Base-by-base conservation (phyloP, 2,329 filamentous ascomycete species). In the Ascochyta lentis region DNA sequence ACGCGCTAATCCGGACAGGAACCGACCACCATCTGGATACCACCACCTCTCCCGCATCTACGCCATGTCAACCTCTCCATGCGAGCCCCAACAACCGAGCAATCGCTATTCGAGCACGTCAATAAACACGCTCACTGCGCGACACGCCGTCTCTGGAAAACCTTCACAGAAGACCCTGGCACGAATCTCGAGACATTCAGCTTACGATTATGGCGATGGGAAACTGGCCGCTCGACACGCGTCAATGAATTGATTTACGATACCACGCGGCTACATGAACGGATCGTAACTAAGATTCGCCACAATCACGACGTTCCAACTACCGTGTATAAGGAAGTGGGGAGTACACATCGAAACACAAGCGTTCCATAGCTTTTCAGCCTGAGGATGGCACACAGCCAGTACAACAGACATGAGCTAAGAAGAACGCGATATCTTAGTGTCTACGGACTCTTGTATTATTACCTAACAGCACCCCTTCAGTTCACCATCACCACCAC, bases 141-240 rank as follows among this genome's bases (percentile, higher is more conserved):
- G 6, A 50, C 60, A 31, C 33, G 45, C 7, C 43, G 43, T 13
- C 16, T 58, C 2, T 60, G 60, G 60, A 33, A 38, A 3, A 49
- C 12, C 0, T 59, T 53, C 33, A 22, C 16, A 10, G 40, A 39
- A 10, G n/a, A 15, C 4, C 12, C 39, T 27, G 16, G 44, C 2
- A 45, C 38, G 5, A 33, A 47, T 10, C 39, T 60, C 10, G 49
- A 60, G 10, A 47, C 27, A 19, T 42, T 60, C 10, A 54, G 38
- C 10, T 24, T 64, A 19, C 40, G 29, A 1, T 54, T 58, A 10
- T 64, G 61, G 61, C 54, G 56, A 23, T 59, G 54, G 59, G 52
- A 58, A 15, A 45, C 12, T 6, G 52, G 41, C 6, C 40, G 46
- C 12, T 10, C 16, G 3, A 45, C 40, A 10, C n/a, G 16, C 6